These are phyloP conservation scores for Pseudopyricularia cyperi DNA, from an alignment of 2,329 filamentous ascomycete species.

Conservation along the genomic window DNA sequence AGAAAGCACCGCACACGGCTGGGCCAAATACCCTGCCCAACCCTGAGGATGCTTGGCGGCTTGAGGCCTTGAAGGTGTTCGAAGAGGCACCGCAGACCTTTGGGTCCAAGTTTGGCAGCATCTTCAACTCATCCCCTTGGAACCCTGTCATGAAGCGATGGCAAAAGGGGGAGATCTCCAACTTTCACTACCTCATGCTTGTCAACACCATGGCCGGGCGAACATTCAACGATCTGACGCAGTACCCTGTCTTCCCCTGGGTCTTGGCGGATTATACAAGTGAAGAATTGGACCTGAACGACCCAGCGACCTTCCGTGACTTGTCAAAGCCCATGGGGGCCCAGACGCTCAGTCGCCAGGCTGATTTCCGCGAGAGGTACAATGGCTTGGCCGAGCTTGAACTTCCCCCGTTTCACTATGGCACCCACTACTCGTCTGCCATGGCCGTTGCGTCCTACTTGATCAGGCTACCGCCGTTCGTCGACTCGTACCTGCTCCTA, in stretches of 20 bases:
- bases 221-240: constrained; percentile 95
- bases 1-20: constrained; percentile 68
- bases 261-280: constrained; percentile 92
- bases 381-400: constrained; percentile 83
- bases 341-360: constrained; percentile 63
- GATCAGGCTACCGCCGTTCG: constrained; percentile 88
- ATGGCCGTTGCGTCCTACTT: constrained; percentile 98
- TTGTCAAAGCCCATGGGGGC: constrained; percentile 94
- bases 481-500: constrained; percentile 84
- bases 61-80: constrained; percentile 65
- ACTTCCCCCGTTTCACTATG: constrained; percentile 90
- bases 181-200: constrained; percentile 98
- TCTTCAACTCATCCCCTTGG: constrained; percentile 73
- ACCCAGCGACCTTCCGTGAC: constrained; percentile 79
- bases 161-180: constrained; percentile 90
- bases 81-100: constrained; percentile 51
- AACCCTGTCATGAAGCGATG: constrained; percentile 81
- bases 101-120: constrained; percentile 79
- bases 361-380: constrained; percentile 74
- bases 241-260: constrained; percentile 98
- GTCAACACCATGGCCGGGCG: constrained; percentile 94
- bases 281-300: constrained; percentile 73
- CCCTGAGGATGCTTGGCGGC: constrained; percentile 80
- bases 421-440: constrained; percentile 95
- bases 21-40: constrained; percentile 57